Base-by-base conservation (phyloP, 768 basidiomycete genomes). In the Termitomyces sp. region DNA sequence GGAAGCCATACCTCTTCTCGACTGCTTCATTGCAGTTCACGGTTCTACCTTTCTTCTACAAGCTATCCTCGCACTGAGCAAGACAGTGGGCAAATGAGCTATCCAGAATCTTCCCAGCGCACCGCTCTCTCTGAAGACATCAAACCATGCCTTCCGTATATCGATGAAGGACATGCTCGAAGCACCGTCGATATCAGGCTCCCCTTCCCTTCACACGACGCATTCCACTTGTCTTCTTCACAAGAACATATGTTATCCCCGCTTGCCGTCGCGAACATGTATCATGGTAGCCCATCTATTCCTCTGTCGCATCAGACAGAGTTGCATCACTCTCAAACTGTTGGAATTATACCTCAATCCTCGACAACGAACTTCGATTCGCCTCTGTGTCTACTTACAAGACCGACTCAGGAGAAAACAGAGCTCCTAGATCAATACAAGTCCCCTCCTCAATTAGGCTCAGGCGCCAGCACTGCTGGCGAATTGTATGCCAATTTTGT, bases 71-170 rank as follows among this genome's bases (percentile, higher is more conserved):
- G 39, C 12, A 12, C 51, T 6, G 51, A 41, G 15, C 51, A 20
- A 24, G 8, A n/a, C 37, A 28, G 18, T 29, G 41, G 39, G 26
- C 56, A 48, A 36, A 55, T 48, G 26, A 58, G 60, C 20, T 66
- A 64, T 44, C 63, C 65, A 3, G 66, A 67, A 50, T 67, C 66
- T 26, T 61, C 63, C 8, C 66, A 67, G 44, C 61, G 66, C 39
- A 67, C 63, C 2, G 31, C 22, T 18, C 53, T 60, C 22, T 51
- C 34, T 33, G 51, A 51, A 47, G 33, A 58, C 34, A 36, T 34
- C 51, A 37, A 46, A 39, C 24, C 57, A 46, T 46, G 33, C 10
- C 16, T 31, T 24, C 3, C 33, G n/a, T 46, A 55, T 10, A 20
- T 26, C 6, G 54, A 46, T 46, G 33, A 46, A 34, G 54, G 36